Conservation (phyloP, 352 stramenopile genomes). For the Phytophthora agathidicida region DNA sequence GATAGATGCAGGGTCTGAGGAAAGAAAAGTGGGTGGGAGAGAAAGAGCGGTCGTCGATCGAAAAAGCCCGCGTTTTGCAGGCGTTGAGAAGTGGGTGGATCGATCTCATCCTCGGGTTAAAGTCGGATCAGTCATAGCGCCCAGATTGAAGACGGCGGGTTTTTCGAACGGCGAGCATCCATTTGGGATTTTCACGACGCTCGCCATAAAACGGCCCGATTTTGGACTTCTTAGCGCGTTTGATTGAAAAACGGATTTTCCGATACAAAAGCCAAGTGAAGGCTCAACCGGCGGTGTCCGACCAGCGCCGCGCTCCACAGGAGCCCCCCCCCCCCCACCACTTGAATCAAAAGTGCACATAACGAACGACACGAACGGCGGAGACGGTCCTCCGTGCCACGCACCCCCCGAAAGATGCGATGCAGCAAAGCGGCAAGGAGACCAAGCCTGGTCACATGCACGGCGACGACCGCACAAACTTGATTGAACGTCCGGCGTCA, state of each 20-base stretch:
- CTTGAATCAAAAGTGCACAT: constrained; percentile 38
- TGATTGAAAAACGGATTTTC: constrained; percentile 44
- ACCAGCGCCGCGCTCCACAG: background rate
- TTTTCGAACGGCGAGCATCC: background rate
- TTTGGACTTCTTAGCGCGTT: constrained; percentile 5
- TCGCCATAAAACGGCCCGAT: constrained; percentile 11
- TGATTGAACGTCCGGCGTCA: constrained; percentile 18
- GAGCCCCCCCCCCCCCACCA: constrained; percentile 1
- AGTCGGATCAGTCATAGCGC: background rate
- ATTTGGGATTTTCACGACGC: background rate
- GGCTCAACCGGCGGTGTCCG: background rate
- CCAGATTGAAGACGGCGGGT: constrained; percentile 2
- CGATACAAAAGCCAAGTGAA: constrained; percentile 28
- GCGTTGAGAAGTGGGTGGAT: background rate
- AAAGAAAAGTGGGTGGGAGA: constrained; percentile 9
- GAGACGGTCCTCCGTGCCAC: background rate
- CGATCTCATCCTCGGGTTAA: background rate
- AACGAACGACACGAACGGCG: constrained; percentile 21
- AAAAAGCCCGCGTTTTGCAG: constrained; percentile 3
- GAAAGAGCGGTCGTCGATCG: constrained; percentile 8
- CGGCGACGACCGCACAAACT: constrained; percentile 19
- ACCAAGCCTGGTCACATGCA: constrained; percentile 5
- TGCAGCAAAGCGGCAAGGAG: no score
- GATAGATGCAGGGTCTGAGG: constrained; percentile 13
- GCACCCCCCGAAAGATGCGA: constrained; percentile 1